Conservation (phyloP, 2,329 filamentous ascomycete genomes). For the Coniella lustricola region DNA sequence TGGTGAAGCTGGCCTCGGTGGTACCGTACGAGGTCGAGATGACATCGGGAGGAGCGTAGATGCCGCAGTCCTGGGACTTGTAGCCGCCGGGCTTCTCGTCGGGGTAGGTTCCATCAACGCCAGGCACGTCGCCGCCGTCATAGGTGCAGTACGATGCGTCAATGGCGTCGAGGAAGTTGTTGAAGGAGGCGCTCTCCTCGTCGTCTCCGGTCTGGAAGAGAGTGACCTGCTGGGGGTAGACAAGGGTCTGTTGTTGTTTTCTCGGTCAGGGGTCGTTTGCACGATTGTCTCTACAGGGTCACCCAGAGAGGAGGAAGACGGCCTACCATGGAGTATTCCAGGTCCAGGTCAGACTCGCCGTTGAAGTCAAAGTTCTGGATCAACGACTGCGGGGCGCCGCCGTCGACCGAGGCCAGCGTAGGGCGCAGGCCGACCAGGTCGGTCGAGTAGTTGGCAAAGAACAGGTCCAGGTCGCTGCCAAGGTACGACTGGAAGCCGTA, state of each 20-base stretch:
- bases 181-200: constrained; percentile 20
- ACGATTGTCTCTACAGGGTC: no score
- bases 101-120: constrained; percentile 39
- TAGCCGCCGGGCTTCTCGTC: constrained; percentile 35
- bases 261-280: no score
- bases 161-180: constrained; percentile 40
- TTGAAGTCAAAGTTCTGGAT: constrained; percentile 9
- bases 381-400: constrained; percentile 10
- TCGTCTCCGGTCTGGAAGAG: constrained; percentile 19
- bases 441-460: constrained; percentile 11
- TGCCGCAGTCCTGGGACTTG: constrained; percentile 27
- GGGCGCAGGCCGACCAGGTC: constrained; percentile 8
- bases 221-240: constrained; percentile 18
- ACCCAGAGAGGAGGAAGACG: no score
- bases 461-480: constrained; percentile 9
- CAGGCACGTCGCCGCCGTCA: constrained; percentile 21
- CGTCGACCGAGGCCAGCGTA: constrained; percentile 11
- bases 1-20: constrained; percentile 37
- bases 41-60: constrained; percentile 38
- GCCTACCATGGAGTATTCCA: constrained; percentile 10
- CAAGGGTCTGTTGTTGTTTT: background rate
- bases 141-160: constrained; percentile 41
- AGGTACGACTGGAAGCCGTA: constrained; percentile 15
- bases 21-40: constrained; percentile 40
- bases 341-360: constrained; percentile 14